Percentiles rank a stretch among this genome's conserved stretches.
Conservation (phyloP, 257 asterid species). For the Anisodus acutangulus region DNA sequence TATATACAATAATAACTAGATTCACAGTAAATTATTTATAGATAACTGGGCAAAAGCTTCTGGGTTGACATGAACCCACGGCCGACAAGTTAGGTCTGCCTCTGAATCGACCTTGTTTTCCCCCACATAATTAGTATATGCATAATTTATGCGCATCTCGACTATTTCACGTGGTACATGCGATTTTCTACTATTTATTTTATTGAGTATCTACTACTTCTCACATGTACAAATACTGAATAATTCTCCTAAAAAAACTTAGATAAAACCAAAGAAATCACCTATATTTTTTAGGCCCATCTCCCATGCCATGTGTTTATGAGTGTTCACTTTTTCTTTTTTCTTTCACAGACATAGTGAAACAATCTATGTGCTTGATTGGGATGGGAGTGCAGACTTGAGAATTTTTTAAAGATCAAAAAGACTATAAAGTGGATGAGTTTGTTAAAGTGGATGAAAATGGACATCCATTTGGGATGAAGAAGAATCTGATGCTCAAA, state of each 20-base stretch:
- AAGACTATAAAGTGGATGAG: not conserved
- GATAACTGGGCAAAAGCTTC: no score
- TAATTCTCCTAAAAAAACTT: no score
- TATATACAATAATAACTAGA: no score
- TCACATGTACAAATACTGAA: no score
- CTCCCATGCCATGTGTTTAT: not conserved
- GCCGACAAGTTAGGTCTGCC: no score
- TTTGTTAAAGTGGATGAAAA: not conserved
- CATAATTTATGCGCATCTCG: no score
- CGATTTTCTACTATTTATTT: no score
- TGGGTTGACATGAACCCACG: no score
- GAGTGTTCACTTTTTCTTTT: not conserved
- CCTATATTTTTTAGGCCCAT: not conserved
- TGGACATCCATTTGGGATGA: not conserved
- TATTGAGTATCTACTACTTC: not conserved
- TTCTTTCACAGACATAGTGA: not conserved
- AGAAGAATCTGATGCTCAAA: constrained; percentile 4
- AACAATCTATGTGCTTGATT: constrained; percentile 1
- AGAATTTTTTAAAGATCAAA: not conserved
- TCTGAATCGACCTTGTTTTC: no score
- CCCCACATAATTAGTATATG: no score
- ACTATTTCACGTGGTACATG: not conserved
- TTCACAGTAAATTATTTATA: no score
- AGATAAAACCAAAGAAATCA: no score
- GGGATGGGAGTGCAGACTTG: not conserved